These are phyloP conservation scores for Pyrenula massariospora DNA, from an alignment of 495 filamentous ascomycete genomes.

Conservation along the genomic window DNA sequence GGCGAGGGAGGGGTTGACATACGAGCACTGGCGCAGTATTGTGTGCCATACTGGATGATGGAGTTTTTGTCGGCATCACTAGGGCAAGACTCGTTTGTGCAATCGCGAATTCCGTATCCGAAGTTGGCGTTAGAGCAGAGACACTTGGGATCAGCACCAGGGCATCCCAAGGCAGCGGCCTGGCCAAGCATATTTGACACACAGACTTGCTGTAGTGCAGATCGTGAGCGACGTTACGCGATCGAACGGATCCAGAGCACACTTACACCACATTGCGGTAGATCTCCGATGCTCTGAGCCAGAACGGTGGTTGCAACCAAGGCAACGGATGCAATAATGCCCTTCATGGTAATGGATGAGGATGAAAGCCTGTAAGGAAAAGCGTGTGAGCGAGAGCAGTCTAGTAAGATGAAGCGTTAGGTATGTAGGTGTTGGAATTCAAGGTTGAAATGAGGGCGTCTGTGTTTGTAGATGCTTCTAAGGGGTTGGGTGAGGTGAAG, in stretches of 20 bases:
- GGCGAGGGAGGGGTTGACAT: no score
- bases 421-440: background rate
- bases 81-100: slow-evolving; percentile 55
- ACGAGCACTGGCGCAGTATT: slow-evolving; percentile 18
- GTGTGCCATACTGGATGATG: slow-evolving; percentile 20
- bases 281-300: background rate
- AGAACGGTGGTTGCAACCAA: background rate
- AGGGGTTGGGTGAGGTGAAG: background rate
- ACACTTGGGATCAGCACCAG: slow-evolving; percentile 41
- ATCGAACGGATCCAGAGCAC: background rate
- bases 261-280: slow-evolving; percentile 1
- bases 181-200: slow-evolving; percentile 59
- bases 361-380: background rate
- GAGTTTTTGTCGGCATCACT: slow-evolving; percentile 27
- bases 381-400: background rate
- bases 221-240: background rate
- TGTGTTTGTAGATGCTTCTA: background rate
- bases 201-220: slow-evolving; percentile 47
- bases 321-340: background rate
- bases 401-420: background rate
- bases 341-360: background rate
- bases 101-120: slow-evolving; percentile 67
- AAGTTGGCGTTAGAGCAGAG: slow-evolving; percentile 62
- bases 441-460: background rate
- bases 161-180: slow-evolving; percentile 50